Conservation (phyloP, 179 eudicot species). For the Carnegiea gigantea region DNA sequence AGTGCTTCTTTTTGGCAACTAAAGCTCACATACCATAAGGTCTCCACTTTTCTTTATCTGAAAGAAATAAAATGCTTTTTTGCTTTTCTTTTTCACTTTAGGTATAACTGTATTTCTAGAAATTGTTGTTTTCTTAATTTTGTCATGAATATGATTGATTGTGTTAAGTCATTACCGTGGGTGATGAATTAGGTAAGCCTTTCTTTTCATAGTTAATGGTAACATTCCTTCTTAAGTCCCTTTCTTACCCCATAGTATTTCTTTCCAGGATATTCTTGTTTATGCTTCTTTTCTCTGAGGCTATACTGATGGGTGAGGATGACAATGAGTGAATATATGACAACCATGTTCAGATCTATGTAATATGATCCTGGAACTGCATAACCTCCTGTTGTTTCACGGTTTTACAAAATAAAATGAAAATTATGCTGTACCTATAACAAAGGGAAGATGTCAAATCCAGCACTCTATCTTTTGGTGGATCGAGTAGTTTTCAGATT, state of each 20-base stretch:
- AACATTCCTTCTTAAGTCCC: conserved; percentile 1
- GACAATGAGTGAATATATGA: background rate
- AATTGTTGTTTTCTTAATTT: conserved; percentile 18
- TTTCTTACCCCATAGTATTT: background rate
- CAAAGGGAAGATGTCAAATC: conserved; percentile 12
- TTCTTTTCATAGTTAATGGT: conserved; percentile 13
- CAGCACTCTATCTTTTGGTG: conserved; percentile 17
- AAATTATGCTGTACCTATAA: conserved; percentile 10
- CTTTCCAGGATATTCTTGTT: background rate
- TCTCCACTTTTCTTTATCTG: conserved; percentile 22
- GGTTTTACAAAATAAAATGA: background rate
- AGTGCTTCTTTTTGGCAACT: conserved; percentile 19
- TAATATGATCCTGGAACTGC: conserved; percentile 3
- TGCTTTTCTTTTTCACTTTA: conserved; percentile 23
- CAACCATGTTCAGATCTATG: background rate
- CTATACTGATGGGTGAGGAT: background rate
- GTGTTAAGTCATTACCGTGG: conserved; percentile 3
- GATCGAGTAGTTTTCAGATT: background rate
- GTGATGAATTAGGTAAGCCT: background rate
- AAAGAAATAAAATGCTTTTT: conserved; percentile 23
- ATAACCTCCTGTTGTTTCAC: background rate
- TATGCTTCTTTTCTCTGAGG: background rate
- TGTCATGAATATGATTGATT: conserved; percentile 19
- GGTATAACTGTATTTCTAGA: conserved; percentile 12
- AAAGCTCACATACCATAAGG: conserved; percentile 20